These are phyloP conservation scores for Botrytis fabae DNA, from an alignment of 2,329 filamentous ascomycete genomes.

Conservation along the genomic window DNA sequence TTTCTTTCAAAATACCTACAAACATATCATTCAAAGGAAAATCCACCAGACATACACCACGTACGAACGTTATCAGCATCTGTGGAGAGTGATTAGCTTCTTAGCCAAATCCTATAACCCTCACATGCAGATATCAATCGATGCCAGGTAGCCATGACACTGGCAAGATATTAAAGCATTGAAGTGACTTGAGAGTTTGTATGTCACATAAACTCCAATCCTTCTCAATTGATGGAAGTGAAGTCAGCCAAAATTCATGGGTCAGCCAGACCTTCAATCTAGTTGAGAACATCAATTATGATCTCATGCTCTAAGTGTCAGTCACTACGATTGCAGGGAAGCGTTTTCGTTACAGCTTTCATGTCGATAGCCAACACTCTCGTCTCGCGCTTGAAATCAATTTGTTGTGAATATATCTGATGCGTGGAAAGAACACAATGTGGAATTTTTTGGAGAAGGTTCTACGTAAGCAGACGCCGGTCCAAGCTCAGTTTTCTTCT, in stretches of 20 bases:
- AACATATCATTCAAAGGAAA: background rate
- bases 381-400: background rate
- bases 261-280: background rate
- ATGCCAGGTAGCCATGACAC: background rate
- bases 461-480: background rate
- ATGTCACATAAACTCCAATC: background rate
- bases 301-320: background rate
- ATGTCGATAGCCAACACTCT: background rate
- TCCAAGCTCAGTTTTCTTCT: background rate
- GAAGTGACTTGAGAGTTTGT: background rate
- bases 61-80: background rate
- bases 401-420: background rate
- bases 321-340: background rate
- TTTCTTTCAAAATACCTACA: background rate
- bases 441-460: background rate
- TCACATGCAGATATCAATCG: background rate
- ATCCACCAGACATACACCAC: background rate
- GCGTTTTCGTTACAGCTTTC: background rate
- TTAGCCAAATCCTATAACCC: background rate
- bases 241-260: background rate
- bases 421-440: background rate
- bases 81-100: background rate
- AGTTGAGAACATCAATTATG: background rate
- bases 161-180: background rate
- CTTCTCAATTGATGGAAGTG: background rate